These are phyloP conservation scores for Simmondsia chinensis DNA, from an alignment of 148 eudicot species.

Conservation along the genomic window DNA sequence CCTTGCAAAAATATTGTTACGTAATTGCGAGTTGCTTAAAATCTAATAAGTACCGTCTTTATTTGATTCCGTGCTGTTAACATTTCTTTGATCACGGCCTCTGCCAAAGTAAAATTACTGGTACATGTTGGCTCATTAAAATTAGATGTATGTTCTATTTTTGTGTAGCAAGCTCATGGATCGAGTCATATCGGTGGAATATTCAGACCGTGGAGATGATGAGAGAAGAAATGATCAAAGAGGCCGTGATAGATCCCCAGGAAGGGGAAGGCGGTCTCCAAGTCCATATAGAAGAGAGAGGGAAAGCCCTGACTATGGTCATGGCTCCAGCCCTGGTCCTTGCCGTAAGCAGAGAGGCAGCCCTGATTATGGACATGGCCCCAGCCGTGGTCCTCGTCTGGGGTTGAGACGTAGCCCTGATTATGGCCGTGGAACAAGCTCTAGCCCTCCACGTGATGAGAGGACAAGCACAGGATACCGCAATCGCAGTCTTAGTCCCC, in stretches of 20 bases:
- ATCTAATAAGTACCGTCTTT: too few relatives aligned
- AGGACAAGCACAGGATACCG: neutral
- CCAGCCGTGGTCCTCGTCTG: slow-evolving; percentile 37
- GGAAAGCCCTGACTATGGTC: slow-evolving; percentile 54
- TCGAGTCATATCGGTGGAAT: slow-evolving; percentile 78
- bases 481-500: slow-evolving; percentile 26
- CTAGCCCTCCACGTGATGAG: slow-evolving; percentile 21
- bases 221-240: slow-evolving; percentile 46
- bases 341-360: slow-evolving; percentile 50
- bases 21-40: too few relatives aligned
- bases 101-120: too few relatives aligned
- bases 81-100: too few relatives aligned
- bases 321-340: slow-evolving; percentile 33
- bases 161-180: slow-evolving; percentile 71
- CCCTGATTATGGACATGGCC: slow-evolving; percentile 49
- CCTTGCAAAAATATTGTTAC: too few relatives aligned
- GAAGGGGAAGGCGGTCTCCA: slow-evolving; percentile 54
- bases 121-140: neutral
- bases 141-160: neutral
- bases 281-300: slow-evolving; percentile 40
- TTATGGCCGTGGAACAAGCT: slow-evolving; percentile 38
- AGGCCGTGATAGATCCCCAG: slow-evolving; percentile 59
- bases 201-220: slow-evolving; percentile 63
- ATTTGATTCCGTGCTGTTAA: too few relatives aligned
- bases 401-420: slow-evolving; percentile 53